phyloP scores from a whole-genome alignment of 495 filamentous ascomycete species.

The Lasiosphaeria hispida region DNA sequence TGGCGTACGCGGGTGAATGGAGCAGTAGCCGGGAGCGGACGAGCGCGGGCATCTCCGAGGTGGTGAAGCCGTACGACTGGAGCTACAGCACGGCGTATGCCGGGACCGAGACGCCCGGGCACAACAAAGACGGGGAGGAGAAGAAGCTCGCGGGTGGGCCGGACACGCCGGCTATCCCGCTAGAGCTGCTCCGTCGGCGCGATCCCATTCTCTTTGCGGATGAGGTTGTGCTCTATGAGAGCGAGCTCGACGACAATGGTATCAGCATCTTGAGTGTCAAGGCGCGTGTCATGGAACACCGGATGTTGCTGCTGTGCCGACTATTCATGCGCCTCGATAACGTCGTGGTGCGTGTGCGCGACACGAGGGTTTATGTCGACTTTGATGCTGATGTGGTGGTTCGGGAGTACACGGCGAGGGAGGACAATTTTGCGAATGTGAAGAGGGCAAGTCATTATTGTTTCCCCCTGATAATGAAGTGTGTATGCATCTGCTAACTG shows the following conservation, averaged over 20 bases:
- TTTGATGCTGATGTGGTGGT: conserved; percentile 79
- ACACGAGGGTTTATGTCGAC: conserved; percentile 90
- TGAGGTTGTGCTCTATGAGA: conserved; percentile 92
- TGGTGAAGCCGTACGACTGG: conserved; percentile 97
- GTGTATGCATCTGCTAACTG: conserved; percentile 3
- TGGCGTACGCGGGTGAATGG: conserved; percentile 91
- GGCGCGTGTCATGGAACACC: conserved; percentile 82
- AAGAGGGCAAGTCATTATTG: conserved; percentile 57
- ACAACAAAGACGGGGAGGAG: background rate
- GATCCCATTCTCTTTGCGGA: conserved; percentile 96
- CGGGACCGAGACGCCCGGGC: conserved; percentile 52
- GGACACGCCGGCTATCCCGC: conserved; percentile 58
- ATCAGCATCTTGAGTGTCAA: conserved; percentile 85
- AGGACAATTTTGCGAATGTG: conserved; percentile 74
- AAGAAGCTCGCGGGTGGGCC: background rate
- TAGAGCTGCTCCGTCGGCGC: conserved; percentile 71
- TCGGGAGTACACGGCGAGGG: conserved; percentile 81
- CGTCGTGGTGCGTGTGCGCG: conserved; percentile 79
- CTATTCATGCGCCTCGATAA: conserved; percentile 92
- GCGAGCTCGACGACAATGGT: conserved; percentile 96
- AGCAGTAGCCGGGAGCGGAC: conserved; percentile 78
- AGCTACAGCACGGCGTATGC: conserved; percentile 86
- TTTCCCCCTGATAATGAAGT: background rate
- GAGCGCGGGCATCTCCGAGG: conserved; percentile 84
- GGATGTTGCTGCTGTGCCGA: conserved; percentile 79